Conservation (phyloP, 2,329 filamentous ascomycete genomes). For the Exophiala xenobiotica region DNA sequence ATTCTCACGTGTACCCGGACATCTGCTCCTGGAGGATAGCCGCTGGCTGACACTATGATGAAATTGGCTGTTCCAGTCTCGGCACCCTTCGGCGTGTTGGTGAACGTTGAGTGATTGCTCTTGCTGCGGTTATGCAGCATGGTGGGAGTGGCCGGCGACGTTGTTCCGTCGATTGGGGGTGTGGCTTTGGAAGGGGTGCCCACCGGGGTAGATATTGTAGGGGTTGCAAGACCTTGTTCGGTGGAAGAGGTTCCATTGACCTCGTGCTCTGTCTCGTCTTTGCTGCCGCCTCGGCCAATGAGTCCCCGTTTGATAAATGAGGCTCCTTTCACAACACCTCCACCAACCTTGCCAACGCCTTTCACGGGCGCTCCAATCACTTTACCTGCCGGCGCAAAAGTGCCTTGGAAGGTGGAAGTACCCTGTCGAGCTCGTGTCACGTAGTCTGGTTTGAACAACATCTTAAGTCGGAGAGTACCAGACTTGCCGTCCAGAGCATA, state of each 20-base stretch:
- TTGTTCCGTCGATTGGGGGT: constrained; percentile 14
- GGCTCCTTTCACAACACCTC: constrained; percentile 82
- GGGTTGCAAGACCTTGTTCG: constrained; percentile 12
- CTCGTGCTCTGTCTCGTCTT: constrained; percentile 30
- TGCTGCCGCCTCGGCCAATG: constrained; percentile 64
- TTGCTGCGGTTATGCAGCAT: constrained; percentile 46
- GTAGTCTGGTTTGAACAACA: constrained; percentile 92
- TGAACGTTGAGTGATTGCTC: constrained; percentile 51
- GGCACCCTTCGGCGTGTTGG: constrained; percentile 53
- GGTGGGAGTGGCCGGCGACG: constrained; percentile 21
- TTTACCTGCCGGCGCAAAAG: constrained; percentile 81
- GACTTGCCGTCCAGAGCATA: constrained; percentile 85
- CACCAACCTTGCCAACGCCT: constrained; percentile 76
- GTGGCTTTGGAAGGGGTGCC: constrained; percentile 26
- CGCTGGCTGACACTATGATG: constrained; percentile 73
- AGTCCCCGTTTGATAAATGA: constrained; percentile 87
- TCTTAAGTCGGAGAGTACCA: constrained; percentile 74
- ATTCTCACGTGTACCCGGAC: constrained; percentile 74
- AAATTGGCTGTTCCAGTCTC: constrained; percentile 76
- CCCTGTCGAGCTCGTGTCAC: constrained; percentile 83
- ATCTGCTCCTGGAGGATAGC: constrained; percentile 73
- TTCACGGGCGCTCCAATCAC: constrained; percentile 96
- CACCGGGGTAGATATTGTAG: constrained; percentile 10
- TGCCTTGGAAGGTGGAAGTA: constrained; percentile 88
- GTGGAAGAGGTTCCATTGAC: constrained; percentile 15